Evolutionary conservation across 2,329 filamentous ascomycete species (phyloP), one percentile per base, ranked within the genome.

Genomic region (Aspergillus fumigatiaffinis): DNA sequence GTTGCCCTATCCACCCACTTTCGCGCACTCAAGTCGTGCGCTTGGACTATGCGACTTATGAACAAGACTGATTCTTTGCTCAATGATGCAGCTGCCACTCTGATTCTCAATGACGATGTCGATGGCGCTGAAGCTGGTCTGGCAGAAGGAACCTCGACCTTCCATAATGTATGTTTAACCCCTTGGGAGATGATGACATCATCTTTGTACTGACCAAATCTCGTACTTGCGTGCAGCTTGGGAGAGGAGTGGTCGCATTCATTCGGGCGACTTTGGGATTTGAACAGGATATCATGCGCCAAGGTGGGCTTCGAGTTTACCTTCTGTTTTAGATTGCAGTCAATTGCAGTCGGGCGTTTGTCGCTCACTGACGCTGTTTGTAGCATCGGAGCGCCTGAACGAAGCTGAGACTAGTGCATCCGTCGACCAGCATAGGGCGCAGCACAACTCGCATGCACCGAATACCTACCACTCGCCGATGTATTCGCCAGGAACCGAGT

Each of bases 31-130:
- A 6, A 46, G 8, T 14, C 44, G 17, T 26, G 23, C 23, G 21
- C 21, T 26, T 17, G 10, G 44, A 47, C 10, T 23, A 47, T 47
- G 23, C 44, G 21, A 47, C 5, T 14, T 14, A 47, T 14, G 23
- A 53, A 56, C 53, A 57, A 58, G 50, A 50, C 49, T 55, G 42
- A 55, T 42, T 9, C 47, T 53, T 10, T 42, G 60, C 52, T 48
- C 28, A 52, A 46, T 10, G 46, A 60, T 47, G 17, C 47, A 72
- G 88, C 89, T 42, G 85, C 88, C 4, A 81, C 83, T 8, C 78
- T 90, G 56, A 90, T 96, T 65, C 88, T 96, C 81, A 88, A 94
- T 70, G 92, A 96, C 75, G 91, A 97, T 75, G 88, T 97, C 59
- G 89, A 91, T 38, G 87, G 85, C 42, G 94, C 94, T 5, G 90